Evolutionary conservation across 805 yeast genomes (phyloP), one percentile per base, ranked within the genome.

Genomic region (Sugiyamaella americana): DNA sequence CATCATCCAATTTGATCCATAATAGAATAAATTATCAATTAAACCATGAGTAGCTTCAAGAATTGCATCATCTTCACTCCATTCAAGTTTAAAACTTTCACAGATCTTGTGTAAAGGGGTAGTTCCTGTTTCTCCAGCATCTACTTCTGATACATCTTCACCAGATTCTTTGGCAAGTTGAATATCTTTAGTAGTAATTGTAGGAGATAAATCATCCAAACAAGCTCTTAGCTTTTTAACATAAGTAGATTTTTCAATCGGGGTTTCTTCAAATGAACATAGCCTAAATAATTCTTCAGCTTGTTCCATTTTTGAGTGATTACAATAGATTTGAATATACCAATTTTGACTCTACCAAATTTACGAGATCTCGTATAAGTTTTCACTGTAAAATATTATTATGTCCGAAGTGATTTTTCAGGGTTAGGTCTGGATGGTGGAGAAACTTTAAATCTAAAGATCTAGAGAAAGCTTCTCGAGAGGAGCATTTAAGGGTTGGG

Each of bases 1-100:
- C 55, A 85, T 71, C 63, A 84, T 82, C 97, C 97, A 89, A 6
- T 94, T 95, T 0, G 95, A 96, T 23, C 97, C 97, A 61, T 79
- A 83, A 58, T 85, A 79, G 53, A 89, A 82, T 49, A 89, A 64
- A 18, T 70, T 73, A 23, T 78, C 76, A 49, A 87, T 79, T 79
- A 89, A 72, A 10, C 66, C 62, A 26, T 66, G 48, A 0, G 81
- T 73, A 1, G 77, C 69, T 0, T 60, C 53, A 46, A 71, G 70
- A 46, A 78, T 84, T 0, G 65, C 71, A 0, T 65, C 56, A 1
- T 65, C 71, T 0, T 65, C 57, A 1, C 65, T 49, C 50, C 77
- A 75, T 2, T 32, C 20, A 0, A 75, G 73, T 8, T 47, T 41
- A 10, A 82, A 56, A 38, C 76, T 70, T 39, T 79, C 75, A 44